Conservation (phyloP, 1,284 basidiomycete species). For the Rhodofomes roseus region DNA sequence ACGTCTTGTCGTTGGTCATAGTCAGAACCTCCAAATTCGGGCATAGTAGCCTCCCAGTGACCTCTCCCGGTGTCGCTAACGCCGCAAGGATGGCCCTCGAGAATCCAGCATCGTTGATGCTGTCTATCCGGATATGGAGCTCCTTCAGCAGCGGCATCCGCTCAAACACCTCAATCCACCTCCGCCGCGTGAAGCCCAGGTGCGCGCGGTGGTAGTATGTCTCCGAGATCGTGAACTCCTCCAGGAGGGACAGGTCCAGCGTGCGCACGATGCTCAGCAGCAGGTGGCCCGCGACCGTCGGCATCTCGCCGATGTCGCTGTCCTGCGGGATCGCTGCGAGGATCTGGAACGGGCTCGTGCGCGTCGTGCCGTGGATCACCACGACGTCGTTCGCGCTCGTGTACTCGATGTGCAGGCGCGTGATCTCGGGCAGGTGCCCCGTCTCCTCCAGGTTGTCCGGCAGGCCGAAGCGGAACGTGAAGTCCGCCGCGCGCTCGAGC, state of each 20-base stretch:
- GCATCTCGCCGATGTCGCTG: slow-evolving; percentile 27
- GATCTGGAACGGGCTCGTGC: slow-evolving; percentile 23
- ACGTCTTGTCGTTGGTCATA: slow-evolving; percentile 27
- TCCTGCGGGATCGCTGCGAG: slow-evolving; percentile 18
- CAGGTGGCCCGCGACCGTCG: slow-evolving; percentile 23
- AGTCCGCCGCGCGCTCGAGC: slow-evolving; percentile 26
- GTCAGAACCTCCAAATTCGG: slow-evolving; percentile 24
- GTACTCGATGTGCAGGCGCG: slow-evolving; percentile 22
- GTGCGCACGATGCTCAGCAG: slow-evolving; percentile 22
- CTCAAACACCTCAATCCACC: slow-evolving; percentile 25
- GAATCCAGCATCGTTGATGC: slow-evolving; percentile 26
- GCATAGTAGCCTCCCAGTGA: slow-evolving; percentile 21
- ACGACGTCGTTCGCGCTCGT: slow-evolving; percentile 27
- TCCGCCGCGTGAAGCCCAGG: slow-evolving; percentile 21
- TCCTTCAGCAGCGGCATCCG: slow-evolving; percentile 25
- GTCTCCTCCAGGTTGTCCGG: slow-evolving; percentile 19
- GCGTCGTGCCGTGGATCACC: slow-evolving; percentile 21
- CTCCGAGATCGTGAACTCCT: slow-evolving; percentile 29
- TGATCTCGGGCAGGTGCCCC: slow-evolving; percentile 24
- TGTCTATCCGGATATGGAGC: slow-evolving; percentile 25
- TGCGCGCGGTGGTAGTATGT: slow-evolving; percentile 22
- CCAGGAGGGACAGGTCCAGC: slow-evolving; percentile 23
- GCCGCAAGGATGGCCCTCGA: slow-evolving; percentile 26
- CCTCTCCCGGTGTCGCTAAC: slow-evolving; percentile 17
- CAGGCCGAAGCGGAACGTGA: slow-evolving; percentile 26